Evolutionary conservation across 495 filamentous ascomycete genomes (phyloP), one percentile per base, ranked within the genome.

Genomic region (Astrothelium macrocarpum): DNA sequence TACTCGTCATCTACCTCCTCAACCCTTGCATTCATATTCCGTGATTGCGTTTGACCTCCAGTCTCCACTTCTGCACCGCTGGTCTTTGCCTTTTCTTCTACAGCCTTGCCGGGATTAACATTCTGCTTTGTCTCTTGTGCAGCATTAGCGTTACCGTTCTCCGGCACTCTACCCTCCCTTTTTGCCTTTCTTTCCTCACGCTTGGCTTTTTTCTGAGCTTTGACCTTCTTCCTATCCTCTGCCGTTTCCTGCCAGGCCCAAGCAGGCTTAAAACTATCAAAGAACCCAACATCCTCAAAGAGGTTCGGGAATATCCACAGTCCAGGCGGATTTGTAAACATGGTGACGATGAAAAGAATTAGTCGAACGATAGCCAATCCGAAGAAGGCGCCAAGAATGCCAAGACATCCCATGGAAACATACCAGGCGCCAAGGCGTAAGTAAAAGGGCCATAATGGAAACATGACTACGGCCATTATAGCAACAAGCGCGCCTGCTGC

Each of bases 261-360:
- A 36, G 94, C 74, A 29, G 95, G 95, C 76, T 88, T 88, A 80
- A 99, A 99, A 75, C 89, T 95, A 66, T 99, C 95, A 71, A 97
- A 87, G 76, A 99, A 97, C 9, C 93, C 94, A 53, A 99, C 95
- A 73, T 99, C 95, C 75, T 97, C 95, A 77, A 97, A 99, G 25
- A 99, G 74, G 72, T 99, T 99, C 53, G 95, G 95, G 80, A 91
- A 99, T 53, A 99, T 80, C 95, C 95, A 99, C 32, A 99, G 79
- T 66, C 95, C 95, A 1, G 93, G 94, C 16, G 91, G 80, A 11
- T 85, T 81, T 9, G 83, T 80, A 71, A 97, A 93, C 68, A 95
- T 89, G 12, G 95, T 97, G 72, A 93, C 76, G 69, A 87, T 87
- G 78, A 97, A 99, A n/a, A 99, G 78, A 61, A 97, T 95, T 25